phyloP scores from a whole-genome alignment of 139 green algal species.

The Astrephomene gubernaculifera region DNA sequence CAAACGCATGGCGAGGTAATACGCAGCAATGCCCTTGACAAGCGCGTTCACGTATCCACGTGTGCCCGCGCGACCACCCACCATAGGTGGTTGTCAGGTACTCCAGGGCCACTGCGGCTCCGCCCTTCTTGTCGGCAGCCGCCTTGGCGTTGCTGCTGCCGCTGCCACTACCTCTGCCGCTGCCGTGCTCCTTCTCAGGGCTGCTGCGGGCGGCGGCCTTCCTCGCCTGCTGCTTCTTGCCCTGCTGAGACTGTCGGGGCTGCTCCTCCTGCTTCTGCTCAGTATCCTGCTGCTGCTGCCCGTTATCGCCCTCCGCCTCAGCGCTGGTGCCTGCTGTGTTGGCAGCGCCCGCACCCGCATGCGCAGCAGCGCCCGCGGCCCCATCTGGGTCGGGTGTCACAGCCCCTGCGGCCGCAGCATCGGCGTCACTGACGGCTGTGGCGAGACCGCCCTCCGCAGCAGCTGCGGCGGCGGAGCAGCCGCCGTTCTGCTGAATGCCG shows the following conservation, averaged over 20 bases:
- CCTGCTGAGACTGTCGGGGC: neutral
- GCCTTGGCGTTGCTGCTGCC: neutral
- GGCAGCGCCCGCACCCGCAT: too few species aligned
- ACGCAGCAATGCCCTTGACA: too few species aligned
- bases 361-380: neutral
- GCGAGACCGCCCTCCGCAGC: too few species aligned
- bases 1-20: too few species aligned
- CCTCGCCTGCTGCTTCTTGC: neutral
- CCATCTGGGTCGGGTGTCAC: neutral
- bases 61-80: neutral
- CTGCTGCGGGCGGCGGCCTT: neutral
- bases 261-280: neutral
- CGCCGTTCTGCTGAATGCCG: too few species aligned
- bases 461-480: neutral
- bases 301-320: neutral
- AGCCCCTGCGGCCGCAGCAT: neutral
- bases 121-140: neutral
- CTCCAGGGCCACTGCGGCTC: constrained; percentile 15
- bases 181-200: neutral
- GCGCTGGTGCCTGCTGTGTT: too few species aligned
- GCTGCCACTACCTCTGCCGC: neutral
- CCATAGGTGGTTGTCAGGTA: constrained; percentile 40
- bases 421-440: neutral
- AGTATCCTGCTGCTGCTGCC: neutral
- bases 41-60: too few species aligned